Evolutionary conservation across 257 asterid genomes (phyloP), one percentile per base, ranked within the genome.

Genomic region (Ilex aquifolium): DNA sequence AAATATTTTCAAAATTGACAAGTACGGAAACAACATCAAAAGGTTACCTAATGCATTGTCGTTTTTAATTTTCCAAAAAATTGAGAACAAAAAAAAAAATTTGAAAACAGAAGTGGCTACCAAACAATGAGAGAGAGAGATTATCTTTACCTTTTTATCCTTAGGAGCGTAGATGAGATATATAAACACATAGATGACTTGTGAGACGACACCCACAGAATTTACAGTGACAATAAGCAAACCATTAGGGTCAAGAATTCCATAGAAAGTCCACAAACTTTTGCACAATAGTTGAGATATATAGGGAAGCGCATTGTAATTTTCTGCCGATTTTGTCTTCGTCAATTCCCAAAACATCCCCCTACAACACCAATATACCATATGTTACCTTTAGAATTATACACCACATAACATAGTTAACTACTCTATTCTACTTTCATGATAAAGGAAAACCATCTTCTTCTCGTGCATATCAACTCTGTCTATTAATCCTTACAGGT

Each of bases 321-420:
- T 65, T 64, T 83, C 90, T 32, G 86, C 74, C 29, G 90, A 77
- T 78, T 78, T 79, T 78, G 69, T 83, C 69, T 44, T 68, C 40
- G 72, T 68, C 15, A 82, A 76, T 51, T 73, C 55, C 83, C 66
- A 69, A 69, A 82, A 85, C 1, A 86, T 75, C 57, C 68, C 71
- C 72, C 83, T 80, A 62, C 72, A 57, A 52, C 40, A 39, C 62
- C 55, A 44, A 29, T 36, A 36, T 36, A 68, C 14, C 14, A 69
- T 57, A 56, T 31, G 55, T 10, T 61, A 61, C 1, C 75, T 21
- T 1, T 21, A 21, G 0, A 21, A 21, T 21, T 21, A 21, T 0
- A 21, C 27, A 21, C 27, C 27, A 0, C 27, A 21, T 1, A 21
- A 21, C 27, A 21, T 21, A 21, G 27, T 21, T 21, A 21, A 21